Conservation (phyloP, 1,284 basidiomycete species). For the Tylopilus sp. region DNA sequence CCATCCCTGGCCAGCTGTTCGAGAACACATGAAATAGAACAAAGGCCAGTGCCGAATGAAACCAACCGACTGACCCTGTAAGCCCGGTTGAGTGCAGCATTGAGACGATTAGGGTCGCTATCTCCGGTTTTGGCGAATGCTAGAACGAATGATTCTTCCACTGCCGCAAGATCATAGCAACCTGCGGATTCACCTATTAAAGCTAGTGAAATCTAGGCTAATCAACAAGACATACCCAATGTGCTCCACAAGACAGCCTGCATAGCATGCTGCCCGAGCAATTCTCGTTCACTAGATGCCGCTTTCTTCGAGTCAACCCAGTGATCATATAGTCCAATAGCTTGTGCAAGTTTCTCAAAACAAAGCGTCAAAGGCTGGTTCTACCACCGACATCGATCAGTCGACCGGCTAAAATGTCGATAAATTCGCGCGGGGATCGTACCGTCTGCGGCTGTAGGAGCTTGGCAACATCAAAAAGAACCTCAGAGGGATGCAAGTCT, state of each 20-base stretch:
- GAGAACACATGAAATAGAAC: slow-evolving; percentile 16
- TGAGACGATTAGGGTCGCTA: slow-evolving; percentile 58
- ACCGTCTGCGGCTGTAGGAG: slow-evolving; percentile 34
- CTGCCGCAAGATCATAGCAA: slow-evolving; percentile 57
- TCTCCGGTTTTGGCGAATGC: slow-evolving; percentile 58
- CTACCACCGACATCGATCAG: slow-evolving; percentile 37
- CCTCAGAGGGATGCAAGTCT: slow-evolving; percentile 69
- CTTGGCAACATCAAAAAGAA: slow-evolving; percentile 57
- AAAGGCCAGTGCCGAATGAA: slow-evolving; percentile 1
- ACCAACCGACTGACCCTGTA: slow-evolving; percentile 46
- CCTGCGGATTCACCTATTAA: slow-evolving; percentile 40
- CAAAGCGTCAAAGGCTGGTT: slow-evolving; percentile 68
- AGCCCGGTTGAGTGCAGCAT: slow-evolving; percentile 58
- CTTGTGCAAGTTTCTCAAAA: slow-evolving; percentile 65
- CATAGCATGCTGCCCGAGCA: slow-evolving; percentile 69
- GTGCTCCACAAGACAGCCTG: slow-evolving; percentile 69
- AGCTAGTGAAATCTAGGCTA: not conserved
- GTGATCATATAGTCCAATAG: slow-evolving; percentile 64
- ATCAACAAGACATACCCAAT: slow-evolving; percentile 44
- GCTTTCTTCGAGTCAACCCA: slow-evolving; percentile 58
- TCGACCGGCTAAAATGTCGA: not conserved
- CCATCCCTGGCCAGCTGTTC: slow-evolving; percentile 66
- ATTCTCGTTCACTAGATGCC: slow-evolving; percentile 50
- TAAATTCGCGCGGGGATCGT: slow-evolving; percentile 6
- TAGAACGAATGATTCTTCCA: slow-evolving; percentile 67